Percentiles rank a stretch among this genome's conserved stretches.
phyloP scores from a whole-genome alignment of 2,329 filamentous ascomycete genomes.

The Verticillium nonalfalfae region DNA sequence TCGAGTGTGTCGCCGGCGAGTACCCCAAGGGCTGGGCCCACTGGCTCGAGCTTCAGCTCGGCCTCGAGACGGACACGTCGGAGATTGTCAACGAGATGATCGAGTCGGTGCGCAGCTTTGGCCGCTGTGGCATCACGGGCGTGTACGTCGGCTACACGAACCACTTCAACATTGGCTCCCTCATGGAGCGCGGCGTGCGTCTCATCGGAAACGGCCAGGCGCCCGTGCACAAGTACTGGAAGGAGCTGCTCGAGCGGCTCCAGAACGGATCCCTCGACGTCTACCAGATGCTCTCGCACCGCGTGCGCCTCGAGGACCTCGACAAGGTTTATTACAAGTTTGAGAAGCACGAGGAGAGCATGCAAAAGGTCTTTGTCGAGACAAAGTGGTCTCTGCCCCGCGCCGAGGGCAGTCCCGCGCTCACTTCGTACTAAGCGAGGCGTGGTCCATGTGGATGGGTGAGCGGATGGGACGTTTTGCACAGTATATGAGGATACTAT shows the following conservation, averaged over 20 bases:
- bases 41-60: constrained; percentile 50
- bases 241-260: constrained; percentile 64
- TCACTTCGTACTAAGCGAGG: constrained; percentile 30
- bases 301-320: constrained; percentile 67
- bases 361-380: constrained; percentile 75
- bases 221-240: constrained; percentile 80
- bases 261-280: constrained; percentile 65
- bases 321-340: constrained; percentile 61
- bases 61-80: constrained; percentile 77
- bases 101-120: constrained; percentile 63
- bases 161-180: constrained; percentile 74
- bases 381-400: constrained; percentile 49
- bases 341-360: constrained; percentile 54
- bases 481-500: background rate
- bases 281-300: constrained; percentile 74
- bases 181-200: constrained; percentile 83
- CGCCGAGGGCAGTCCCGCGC: constrained; percentile 31
- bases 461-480: background rate
- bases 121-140: constrained; percentile 72
- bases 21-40: constrained; percentile 57
- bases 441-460: background rate
- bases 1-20: constrained; percentile 61
- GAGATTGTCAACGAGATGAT: constrained; percentile 80
- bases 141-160: constrained; percentile 64
- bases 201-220: constrained; percentile 63